Percentiles rank a stretch among this genome's conserved stretches.
Evolutionary conservation across 768 basidiomycete species (phyloP).

Genomic region (Lentinula detonsa): DNA sequence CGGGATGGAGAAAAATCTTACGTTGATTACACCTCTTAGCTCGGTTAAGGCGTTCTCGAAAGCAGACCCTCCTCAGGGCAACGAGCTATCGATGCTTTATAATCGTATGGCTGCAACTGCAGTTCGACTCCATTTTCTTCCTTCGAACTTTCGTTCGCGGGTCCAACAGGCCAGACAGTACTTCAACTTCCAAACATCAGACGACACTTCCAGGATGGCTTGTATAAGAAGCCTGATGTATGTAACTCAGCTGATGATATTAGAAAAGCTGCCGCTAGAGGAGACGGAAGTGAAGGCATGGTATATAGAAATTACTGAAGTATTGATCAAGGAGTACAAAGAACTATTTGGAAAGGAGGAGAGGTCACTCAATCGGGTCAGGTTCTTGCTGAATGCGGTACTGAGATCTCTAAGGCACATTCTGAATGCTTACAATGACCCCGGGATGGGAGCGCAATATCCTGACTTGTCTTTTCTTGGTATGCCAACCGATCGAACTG

Average conservation of each 20-base stretch:
- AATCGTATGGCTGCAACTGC: conserved; percentile 77
- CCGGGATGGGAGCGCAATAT: conserved; percentile 30
- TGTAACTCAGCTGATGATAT: conserved; percentile 55
- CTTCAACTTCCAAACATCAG: conserved; percentile 59
- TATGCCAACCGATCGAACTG: conserved; percentile 33
- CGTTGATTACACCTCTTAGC: conserved; percentile 66
- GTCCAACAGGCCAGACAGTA: conserved; percentile 64
- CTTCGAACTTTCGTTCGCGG: conserved; percentile 40
- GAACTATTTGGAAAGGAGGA: conserved; percentile 9
- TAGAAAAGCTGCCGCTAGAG: conserved; percentile 39
- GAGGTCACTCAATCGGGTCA: conserved; percentile 6
- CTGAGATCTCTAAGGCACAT: conserved; percentile 53
- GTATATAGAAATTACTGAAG: conserved; percentile 53
- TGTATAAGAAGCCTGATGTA: conserved; percentile 72
- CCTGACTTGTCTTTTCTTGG: conserved; percentile 59
- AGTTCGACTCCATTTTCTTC: conserved; percentile 62
- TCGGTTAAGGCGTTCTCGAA: conserved; percentile 57
- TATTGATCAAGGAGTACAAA: conserved; percentile 52
- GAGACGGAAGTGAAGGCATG: conserved; percentile 48
- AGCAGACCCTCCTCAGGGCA: conserved; percentile 36
- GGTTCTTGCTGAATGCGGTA: conserved; percentile 40
- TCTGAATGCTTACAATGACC: conserved; percentile 29
- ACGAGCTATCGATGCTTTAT: conserved; percentile 69
- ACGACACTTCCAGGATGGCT: conserved; percentile 58
- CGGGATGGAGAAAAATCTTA: conserved; percentile 61